These are phyloP conservation scores for Aspergillus proliferans DNA, from an alignment of 2,329 filamentous ascomycete genomes.

Conservation along the genomic window DNA sequence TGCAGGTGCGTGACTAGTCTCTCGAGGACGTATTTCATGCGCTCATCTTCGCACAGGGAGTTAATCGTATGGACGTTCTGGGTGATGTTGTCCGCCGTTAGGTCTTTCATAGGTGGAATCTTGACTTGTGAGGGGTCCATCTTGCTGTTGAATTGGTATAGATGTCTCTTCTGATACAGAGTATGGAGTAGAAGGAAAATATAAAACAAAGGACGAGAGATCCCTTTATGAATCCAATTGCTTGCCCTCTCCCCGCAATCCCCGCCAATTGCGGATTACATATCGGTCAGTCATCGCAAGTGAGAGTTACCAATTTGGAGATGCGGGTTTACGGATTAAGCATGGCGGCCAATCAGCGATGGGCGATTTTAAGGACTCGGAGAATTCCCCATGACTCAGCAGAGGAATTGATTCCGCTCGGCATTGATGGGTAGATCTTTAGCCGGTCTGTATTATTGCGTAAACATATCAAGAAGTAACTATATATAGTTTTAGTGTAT, in stretches of 20 bases:
- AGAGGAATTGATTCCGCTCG: not conserved
- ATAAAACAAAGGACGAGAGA: too few species aligned
- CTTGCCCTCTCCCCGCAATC: not conserved
- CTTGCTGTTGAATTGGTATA: not conserved
- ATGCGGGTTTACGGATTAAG: not conserved
- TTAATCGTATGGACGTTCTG: conserved; percentile 70
- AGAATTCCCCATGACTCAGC: not conserved
- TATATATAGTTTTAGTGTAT: too few species aligned
- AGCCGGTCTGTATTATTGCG: not conserved
- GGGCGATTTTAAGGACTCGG: not conserved
- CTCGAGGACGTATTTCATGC: conserved; percentile 66
- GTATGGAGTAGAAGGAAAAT: not conserved
- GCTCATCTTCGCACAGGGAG: conserved; percentile 58
- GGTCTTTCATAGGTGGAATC: conserved; percentile 53
- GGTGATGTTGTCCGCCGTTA: conserved; percentile 75
- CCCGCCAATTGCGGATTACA: not conserved
- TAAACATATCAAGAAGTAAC: conserved; percentile 12
- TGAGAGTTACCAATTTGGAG: too few species aligned
- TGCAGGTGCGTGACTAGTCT: conserved; percentile 71
- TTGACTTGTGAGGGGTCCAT: conserved; percentile 40
- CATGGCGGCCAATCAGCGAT: not conserved
- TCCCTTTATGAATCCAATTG: not conserved
- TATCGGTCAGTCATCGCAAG: not conserved
- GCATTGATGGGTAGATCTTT: not conserved
- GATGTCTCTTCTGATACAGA: not conserved